phyloP scores from a whole-genome alignment of 1,284 basidiomycete species.

The Austroboletus niveus region DNA sequence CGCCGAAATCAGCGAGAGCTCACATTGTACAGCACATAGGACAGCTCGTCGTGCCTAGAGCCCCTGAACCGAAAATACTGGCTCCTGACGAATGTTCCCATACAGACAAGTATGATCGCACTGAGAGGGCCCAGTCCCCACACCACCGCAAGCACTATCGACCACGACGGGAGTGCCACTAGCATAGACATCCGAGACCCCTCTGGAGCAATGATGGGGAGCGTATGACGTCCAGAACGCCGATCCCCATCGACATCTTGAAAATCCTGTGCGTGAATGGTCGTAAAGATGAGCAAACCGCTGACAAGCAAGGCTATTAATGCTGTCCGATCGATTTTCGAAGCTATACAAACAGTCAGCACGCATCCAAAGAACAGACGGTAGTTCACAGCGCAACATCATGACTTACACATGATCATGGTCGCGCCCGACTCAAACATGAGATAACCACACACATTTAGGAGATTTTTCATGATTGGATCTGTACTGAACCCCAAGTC shows the following conservation, averaged over 20 bases:
- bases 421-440: constrained; percentile 35
- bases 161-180: constrained; percentile 18
- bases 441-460: constrained; percentile 29
- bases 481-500: constrained; percentile 21
- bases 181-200: constrained; percentile 20
- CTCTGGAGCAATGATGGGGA: constrained; percentile 37
- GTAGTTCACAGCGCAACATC: background rate
- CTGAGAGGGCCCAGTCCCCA: constrained; percentile 16
- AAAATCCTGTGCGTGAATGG: constrained; percentile 43
- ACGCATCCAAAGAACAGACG: background rate
- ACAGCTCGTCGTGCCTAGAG: constrained; percentile 12
- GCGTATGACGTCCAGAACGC: constrained; percentile 37
- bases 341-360: background rate
- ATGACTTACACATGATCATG: constrained; percentile 29
- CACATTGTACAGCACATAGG: constrained; percentile 23
- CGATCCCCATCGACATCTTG: constrained; percentile 41
- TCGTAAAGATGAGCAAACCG: constrained; percentile 35
- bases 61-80: constrained; percentile 15
- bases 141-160: constrained; percentile 10
- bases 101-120: constrained; percentile 6
- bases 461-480: constrained; percentile 30
- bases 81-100: constrained; percentile 17
- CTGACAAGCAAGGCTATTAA: constrained; percentile 27
- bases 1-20: background rate
- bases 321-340: constrained; percentile 13